Conservation (phyloP, 306 rosid species). For the Rosa lucieae region DNA sequence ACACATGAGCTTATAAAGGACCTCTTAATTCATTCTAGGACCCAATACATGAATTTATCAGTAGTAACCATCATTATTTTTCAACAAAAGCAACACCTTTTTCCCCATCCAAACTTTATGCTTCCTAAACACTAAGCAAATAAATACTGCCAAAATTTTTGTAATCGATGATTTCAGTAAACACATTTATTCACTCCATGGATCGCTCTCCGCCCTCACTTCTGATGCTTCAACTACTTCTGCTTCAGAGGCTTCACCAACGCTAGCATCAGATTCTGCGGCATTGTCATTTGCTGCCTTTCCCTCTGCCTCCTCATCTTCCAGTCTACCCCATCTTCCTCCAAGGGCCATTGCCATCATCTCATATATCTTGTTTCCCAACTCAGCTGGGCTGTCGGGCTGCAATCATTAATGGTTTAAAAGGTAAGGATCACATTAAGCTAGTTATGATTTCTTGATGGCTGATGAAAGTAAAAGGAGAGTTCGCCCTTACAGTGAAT, state of each 20-base stretch:
- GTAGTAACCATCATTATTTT: not conserved
- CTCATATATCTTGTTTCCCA: constrained; percentile 90
- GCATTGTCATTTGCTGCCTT: constrained; percentile 10
- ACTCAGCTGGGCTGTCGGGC: constrained; percentile 99
- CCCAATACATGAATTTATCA: not conserved
- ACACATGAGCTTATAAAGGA: not conserved
- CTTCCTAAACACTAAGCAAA: not conserved
- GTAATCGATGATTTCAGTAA: not conserved
- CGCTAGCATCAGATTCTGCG: constrained; percentile 36
- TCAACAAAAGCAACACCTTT: not conserved
- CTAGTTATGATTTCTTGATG: not conserved
- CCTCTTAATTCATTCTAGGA: not conserved
- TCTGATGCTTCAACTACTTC: constrained; percentile 87
- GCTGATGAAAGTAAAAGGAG: not conserved
- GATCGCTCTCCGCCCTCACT: constrained; percentile 80
- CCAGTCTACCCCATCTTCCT: constrained; percentile 95
- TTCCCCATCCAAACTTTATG: not conserved
- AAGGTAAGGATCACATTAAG: constrained; percentile 8
- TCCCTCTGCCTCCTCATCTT: constrained; percentile 40
- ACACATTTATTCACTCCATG: constrained; percentile 71
- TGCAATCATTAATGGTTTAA: constrained; percentile 31
- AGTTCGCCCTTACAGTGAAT: constrained; percentile 57
- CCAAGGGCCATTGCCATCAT: constrained; percentile 97
- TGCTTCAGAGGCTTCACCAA: constrained; percentile 39
- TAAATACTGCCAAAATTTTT: constrained; percentile 34